A percentile compares a stretch with the other conserved stretches of the same genome.
These are phyloP conservation scores for Aspergillus affinis DNA, from an alignment of 495 filamentous ascomycete genomes.

Conservation along the genomic window DNA sequence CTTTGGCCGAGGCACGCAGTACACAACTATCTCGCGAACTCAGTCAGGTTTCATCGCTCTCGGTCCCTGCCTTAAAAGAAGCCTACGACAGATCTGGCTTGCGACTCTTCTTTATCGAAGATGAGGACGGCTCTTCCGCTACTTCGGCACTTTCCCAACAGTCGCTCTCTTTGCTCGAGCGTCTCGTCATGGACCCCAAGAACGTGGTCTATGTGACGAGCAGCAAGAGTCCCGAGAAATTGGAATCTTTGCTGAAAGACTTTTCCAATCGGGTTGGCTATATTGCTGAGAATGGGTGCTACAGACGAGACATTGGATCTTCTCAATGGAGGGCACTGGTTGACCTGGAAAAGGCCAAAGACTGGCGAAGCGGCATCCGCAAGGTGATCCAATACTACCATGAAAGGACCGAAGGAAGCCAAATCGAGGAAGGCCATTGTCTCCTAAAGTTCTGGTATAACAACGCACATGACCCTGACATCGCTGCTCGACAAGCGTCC, in stretches of 20 bases:
- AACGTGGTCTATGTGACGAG: constrained; percentile 87
- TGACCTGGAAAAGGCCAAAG: constrained; percentile 58
- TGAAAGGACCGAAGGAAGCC: constrained; percentile 79
- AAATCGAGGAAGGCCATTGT: constrained; percentile 74
- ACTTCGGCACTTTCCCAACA: constrained; percentile 60
- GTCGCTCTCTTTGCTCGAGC: constrained; percentile 66
- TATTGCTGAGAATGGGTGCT: constrained; percentile 89
- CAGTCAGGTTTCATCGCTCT: constrained; percentile 69
- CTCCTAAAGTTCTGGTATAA: constrained; percentile 78
- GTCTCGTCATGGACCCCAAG: constrained; percentile 62
- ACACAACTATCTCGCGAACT: constrained; percentile 70
- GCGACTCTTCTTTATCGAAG: constrained; percentile 79
- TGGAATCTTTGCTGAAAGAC: constrained; percentile 63
- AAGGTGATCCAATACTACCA: constrained; percentile 77
- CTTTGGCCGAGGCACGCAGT: constrained; percentile 59
- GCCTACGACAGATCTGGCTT: constrained; percentile 59
- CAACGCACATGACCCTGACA: constrained; percentile 64
- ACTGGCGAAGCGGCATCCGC: constrained; percentile 72
- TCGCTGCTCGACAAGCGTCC: constrained; percentile 68
- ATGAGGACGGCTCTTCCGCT: constrained; percentile 72
- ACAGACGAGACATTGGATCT: constrained; percentile 59
- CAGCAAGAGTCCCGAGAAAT: constrained; percentile 71
- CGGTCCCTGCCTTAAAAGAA: constrained; percentile 53
- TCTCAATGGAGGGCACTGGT: constrained; percentile 65
- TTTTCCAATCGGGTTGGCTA: constrained; percentile 66